A percentile compares a stretch with the other conserved stretches of the same genome.
Conservation (phyloP, 768 basidiomycete species). For the Boletus reticuloceps region DNA sequence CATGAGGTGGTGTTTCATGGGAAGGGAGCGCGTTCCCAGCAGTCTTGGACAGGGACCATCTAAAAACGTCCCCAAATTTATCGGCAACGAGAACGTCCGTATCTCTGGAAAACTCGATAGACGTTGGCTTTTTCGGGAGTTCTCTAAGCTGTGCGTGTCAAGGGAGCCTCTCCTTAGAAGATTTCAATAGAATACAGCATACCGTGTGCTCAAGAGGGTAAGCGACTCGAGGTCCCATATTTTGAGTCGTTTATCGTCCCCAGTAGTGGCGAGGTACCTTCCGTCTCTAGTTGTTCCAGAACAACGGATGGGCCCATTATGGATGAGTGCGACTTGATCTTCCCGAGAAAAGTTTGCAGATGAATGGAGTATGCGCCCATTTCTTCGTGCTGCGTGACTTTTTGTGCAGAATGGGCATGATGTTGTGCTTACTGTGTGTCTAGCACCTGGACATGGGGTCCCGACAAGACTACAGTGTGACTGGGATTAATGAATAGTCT, state of each 20-base stretch:
- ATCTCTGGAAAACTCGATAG: constrained; percentile 58
- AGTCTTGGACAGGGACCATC: constrained; percentile 38
- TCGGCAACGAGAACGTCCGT: constrained; percentile 80
- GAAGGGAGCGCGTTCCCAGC: constrained; percentile 41
- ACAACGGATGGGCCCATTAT: constrained; percentile 59
- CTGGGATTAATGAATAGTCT: constrained; percentile 39
- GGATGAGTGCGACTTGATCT: constrained; percentile 34
- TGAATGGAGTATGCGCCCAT: constrained; percentile 49
- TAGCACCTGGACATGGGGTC: constrained; percentile 62
- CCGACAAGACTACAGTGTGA: constrained; percentile 47
- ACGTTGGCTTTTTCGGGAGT: constrained; percentile 80
- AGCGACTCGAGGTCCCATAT: constrained; percentile 66
- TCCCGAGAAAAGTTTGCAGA: constrained; percentile 35
- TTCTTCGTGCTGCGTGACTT: constrained; percentile 36
- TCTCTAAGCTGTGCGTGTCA: constrained; percentile 45
- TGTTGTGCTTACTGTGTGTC: constrained; percentile 46
- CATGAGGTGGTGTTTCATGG: constrained; percentile 69
- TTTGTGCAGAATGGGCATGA: background rate
- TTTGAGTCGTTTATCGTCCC: constrained; percentile 80
- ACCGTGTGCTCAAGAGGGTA: constrained; percentile 63
- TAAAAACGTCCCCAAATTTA: constrained; percentile 94
- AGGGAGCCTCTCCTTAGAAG: background rate
- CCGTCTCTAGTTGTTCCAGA: constrained; percentile 47
- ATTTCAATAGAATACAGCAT: background rate
- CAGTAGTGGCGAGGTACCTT: constrained; percentile 56